Evolutionary conservation across 2,329 filamentous ascomycete genomes (phyloP).

Genomic region (Thelonectria rubi): DNA sequence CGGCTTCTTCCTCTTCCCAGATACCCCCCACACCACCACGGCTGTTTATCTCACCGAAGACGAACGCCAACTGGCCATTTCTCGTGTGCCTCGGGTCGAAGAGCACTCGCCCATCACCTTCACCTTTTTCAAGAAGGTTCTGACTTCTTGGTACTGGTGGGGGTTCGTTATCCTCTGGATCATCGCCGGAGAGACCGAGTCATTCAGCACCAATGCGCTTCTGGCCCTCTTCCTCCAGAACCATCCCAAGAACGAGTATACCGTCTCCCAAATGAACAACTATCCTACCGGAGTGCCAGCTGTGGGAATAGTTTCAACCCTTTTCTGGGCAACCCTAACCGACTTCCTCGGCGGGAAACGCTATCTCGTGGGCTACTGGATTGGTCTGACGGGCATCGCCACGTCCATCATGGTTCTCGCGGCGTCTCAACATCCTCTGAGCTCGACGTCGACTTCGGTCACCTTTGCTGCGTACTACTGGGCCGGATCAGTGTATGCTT

Average conservation of each 20-base stretch:
- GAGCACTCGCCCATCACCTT: conserved; percentile 57
- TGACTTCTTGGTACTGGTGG: conserved; percentile 71
- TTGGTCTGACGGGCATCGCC: conserved; percentile 69
- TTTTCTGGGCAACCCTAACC: conserved; percentile 76
- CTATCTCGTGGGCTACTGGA: conserved; percentile 73
- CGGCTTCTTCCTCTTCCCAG: conserved; percentile 49
- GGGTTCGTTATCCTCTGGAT: conserved; percentile 74
- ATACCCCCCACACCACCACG: conserved; percentile 57
- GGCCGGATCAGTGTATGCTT: conserved; percentile 75
- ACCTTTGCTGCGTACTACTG: conserved; percentile 75
- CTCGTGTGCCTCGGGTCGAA: conserved; percentile 51
- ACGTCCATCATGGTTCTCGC: conserved; percentile 71
- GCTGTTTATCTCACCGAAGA: conserved; percentile 56
- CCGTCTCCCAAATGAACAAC: conserved; percentile 61
- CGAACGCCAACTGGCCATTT: conserved; percentile 54
- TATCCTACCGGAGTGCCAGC: conserved; percentile 66
- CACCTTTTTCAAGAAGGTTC: conserved; percentile 62
- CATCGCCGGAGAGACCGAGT: conserved; percentile 76
- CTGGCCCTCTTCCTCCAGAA: conserved; percentile 60
- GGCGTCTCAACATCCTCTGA: conserved; percentile 53
- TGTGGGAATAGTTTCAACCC: conserved; percentile 66
- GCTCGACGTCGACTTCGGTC: conserved; percentile 55
- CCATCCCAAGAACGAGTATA: conserved; percentile 55
- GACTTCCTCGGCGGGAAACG: conserved; percentile 71
- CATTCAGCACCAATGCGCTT: conserved; percentile 72